Conservation (phyloP, 352 stramenopile species). For the Thalassiosira mediterranea region DNA sequence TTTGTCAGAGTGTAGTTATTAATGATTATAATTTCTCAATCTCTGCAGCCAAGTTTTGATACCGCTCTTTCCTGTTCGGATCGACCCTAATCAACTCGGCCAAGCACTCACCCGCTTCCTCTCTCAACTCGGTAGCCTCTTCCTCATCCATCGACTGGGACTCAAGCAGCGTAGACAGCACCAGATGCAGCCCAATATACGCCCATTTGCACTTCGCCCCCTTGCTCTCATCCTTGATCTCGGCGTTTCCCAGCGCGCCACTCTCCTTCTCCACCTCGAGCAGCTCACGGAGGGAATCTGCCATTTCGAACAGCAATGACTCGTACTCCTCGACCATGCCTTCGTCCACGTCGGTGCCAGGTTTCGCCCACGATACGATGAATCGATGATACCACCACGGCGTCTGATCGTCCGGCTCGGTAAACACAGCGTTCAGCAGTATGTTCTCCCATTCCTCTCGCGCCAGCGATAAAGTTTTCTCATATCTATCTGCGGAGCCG, state of each 20-base stretch:
- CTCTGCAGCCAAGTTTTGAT: constrained; percentile 31
- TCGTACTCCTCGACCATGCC: constrained; percentile 39
- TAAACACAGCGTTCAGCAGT: constrained; percentile 94
- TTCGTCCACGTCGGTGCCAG: constrained; percentile 50
- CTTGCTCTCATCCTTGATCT: constrained; percentile 39
- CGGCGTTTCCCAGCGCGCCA: constrained; percentile 1
- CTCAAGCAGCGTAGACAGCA: constrained; percentile 47
- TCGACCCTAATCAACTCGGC: constrained; percentile 87
- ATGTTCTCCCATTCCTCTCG: constrained; percentile 80
- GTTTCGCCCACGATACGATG: constrained; percentile 88
- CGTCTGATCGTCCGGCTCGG: constrained; percentile 97
- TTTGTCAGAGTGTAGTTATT: no score
- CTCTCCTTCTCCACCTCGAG: constrained; percentile 65
- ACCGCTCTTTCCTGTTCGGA: constrained; percentile 63
- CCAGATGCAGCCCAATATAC: constrained; percentile 66
- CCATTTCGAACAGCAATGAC: constrained; percentile 61
- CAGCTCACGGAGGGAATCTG: constrained; percentile 66
- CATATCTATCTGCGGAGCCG: constrained; percentile 2
- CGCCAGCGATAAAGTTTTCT: constrained; percentile 37
- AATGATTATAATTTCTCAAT: neutral
- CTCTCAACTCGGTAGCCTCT: constrained; percentile 65
- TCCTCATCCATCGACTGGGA: constrained; percentile 12
- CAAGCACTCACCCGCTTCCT: constrained; percentile 87
- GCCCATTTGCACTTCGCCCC: constrained; percentile 73
- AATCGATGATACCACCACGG: constrained; percentile 98